A percentile compares a stretch with the other conserved stretches of the same genome.
Evolutionary conservation across 139 green algal genomes (phyloP).

Genomic region (Picochlorum sp.): DNA sequence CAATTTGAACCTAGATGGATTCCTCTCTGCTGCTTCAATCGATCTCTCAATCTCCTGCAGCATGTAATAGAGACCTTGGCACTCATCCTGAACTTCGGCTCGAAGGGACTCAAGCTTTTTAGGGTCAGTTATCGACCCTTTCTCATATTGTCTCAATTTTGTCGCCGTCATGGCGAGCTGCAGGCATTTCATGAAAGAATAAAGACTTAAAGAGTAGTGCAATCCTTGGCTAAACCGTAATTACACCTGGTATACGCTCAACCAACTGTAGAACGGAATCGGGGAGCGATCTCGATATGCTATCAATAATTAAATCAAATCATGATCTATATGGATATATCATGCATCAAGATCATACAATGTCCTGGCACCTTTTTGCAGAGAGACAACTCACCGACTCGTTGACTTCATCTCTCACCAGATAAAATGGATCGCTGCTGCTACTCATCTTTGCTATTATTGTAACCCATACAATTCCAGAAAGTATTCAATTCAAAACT

Average conservation of each 20-base stretch:
- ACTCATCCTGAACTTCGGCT: slow-evolving; percentile 45
- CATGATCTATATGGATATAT: too few relatives aligned
- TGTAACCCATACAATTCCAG: too few relatives aligned
- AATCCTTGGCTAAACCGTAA: too few relatives aligned
- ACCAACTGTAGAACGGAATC: too few relatives aligned
- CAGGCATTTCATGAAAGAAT: too few relatives aligned
- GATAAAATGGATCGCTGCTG: slow-evolving; percentile 19
- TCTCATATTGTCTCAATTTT: not conserved
- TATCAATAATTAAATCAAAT: not conserved
- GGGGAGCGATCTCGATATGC: not conserved
- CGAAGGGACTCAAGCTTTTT: too few relatives aligned
- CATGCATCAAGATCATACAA: too few relatives aligned
- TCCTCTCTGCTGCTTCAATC: slow-evolving; percentile 57
- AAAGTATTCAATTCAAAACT: too few relatives aligned
- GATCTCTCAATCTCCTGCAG: slow-evolving; percentile 58
- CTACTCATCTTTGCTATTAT: not conserved
- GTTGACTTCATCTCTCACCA: slow-evolving; percentile 19
- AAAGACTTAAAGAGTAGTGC: too few relatives aligned
- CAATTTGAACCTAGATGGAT: slow-evolving; percentile 63
- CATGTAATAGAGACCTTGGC: slow-evolving; percentile 34
- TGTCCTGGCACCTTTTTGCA: too few relatives aligned
- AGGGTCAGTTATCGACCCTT: not conserved
- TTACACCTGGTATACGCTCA: too few relatives aligned
- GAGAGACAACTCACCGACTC: slow-evolving; percentile 26
- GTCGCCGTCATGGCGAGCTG: not conserved